phyloP scores from a whole-genome alignment of 352 stramenopile species.

The Pythium diclinum region DNA sequence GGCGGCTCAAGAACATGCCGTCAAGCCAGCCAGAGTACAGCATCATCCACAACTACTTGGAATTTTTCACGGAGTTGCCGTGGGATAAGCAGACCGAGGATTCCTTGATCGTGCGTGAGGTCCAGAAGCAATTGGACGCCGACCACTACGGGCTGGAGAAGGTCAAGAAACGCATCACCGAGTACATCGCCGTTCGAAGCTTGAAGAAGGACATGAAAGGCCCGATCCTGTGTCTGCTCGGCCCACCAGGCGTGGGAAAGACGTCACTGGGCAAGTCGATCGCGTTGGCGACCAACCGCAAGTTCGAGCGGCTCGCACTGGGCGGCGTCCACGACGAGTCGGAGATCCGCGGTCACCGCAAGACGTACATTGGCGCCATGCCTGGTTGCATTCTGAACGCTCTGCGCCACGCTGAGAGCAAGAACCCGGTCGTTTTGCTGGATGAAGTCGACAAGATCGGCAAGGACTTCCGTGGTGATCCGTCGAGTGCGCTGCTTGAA shows the following conservation, averaged over 20 bases:
- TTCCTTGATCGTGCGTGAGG: conserved; percentile 48
- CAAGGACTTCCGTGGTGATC: conserved; percentile 68
- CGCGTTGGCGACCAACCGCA: conserved; percentile 63
- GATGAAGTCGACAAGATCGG: conserved; percentile 89
- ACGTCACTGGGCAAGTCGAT: conserved; percentile 83
- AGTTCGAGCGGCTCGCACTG: conserved; percentile 74
- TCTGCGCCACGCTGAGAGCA: conserved; percentile 65
- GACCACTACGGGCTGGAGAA: conserved; percentile 84
- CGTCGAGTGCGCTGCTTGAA: conserved; percentile 71
- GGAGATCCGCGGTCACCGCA: conserved; percentile 81
- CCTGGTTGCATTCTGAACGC: conserved; percentile 80
- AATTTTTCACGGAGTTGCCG: conserved; percentile 76
- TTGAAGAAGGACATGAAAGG: conserved; percentile 83
- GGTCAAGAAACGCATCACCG: conserved; percentile 83
- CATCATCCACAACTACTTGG: conserved; percentile 78
- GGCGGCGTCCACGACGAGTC: conserved; percentile 81
- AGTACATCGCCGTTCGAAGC: conserved; percentile 83
- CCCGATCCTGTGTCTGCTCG: conserved; percentile 86
- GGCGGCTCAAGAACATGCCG: conserved; percentile 73
- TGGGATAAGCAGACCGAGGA: conserved; percentile 60
- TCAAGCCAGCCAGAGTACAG: conserved; percentile 73
- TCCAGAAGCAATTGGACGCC: conserved; percentile 62
- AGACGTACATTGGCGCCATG: conserved; percentile 88
- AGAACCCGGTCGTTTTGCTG: conserved; percentile 76
- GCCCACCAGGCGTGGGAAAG: conserved; percentile 82